A percentile compares a stretch with the other conserved stretches of the same genome.
These are phyloP conservation scores for Claviceps spartinae DNA, from an alignment of 2,329 filamentous ascomycete species.

Conservation along the genomic window DNA sequence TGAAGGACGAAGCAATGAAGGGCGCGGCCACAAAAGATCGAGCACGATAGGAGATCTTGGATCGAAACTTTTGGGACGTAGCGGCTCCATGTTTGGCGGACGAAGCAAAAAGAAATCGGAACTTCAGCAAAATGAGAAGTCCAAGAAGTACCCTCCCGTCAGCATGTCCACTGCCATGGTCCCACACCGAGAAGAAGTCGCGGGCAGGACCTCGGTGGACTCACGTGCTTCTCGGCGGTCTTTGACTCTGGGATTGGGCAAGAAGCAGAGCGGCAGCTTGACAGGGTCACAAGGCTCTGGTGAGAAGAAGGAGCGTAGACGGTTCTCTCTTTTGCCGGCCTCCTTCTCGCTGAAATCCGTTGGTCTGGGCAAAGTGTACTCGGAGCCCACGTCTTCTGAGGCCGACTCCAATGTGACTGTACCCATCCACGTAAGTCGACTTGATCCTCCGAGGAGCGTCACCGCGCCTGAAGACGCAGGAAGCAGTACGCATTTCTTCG, in stretches of 20 bases:
- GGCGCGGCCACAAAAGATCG: slow-evolving; percentile 51
- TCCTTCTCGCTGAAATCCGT: slow-evolving; percentile 53
- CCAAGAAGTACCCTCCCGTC: slow-evolving; percentile 71
- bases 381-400: slow-evolving; percentile 25
- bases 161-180: slow-evolving; percentile 67
- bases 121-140: slow-evolving; percentile 38
- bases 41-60: slow-evolving; percentile 70
- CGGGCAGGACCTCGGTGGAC: slow-evolving; percentile 50
- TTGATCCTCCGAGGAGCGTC: slow-evolving; percentile 18
- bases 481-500: slow-evolving; percentile 25
- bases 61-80: slow-evolving; percentile 73
- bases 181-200: slow-evolving; percentile 39
- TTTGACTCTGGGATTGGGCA: slow-evolving; percentile 54
- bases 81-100: slow-evolving; percentile 66
- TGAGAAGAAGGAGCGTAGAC: slow-evolving; percentile 45
- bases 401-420: slow-evolving; percentile 38
- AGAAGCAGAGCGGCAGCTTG: slow-evolving; percentile 58
- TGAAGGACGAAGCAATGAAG: slow-evolving; percentile 31
- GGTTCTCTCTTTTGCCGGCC: slow-evolving; percentile 57
- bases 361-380: slow-evolving; percentile 41
- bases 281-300: slow-evolving; percentile 39
- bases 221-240: slow-evolving; percentile 54
- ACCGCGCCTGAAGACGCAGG: slow-evolving; percentile 22
- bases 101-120: slow-evolving; percentile 38
- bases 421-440: slow-evolving; percentile 33